These are phyloP conservation scores for Diaporthe amygdali DNA, from an alignment of 2,329 filamentous ascomycete genomes.

Conservation along the genomic window DNA sequence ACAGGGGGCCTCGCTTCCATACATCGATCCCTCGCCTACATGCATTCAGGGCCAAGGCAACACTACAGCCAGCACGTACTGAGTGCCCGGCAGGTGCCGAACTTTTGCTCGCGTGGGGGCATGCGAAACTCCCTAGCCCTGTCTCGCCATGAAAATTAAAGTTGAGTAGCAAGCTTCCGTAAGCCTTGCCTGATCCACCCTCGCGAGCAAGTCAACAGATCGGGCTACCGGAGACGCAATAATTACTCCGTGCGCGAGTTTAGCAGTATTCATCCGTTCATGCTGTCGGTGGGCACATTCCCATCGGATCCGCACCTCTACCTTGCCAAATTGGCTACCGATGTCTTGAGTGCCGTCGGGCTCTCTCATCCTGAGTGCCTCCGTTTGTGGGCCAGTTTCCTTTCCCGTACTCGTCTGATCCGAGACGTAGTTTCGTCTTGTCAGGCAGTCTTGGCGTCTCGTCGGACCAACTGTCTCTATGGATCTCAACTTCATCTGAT, in stretches of 20 bases:
- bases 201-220: neutral
- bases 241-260: neutral
- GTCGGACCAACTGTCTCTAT: neutral
- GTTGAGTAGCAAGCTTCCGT: neutral
- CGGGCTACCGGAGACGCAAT: neutral
- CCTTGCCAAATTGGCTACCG: neutral
- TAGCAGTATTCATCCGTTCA: constrained; percentile 1
- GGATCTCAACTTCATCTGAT: neutral
- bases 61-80: neutral
- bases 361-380: neutral
- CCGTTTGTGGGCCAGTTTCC: neutral
- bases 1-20: constrained; percentile 9
- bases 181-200: too few relatives aligned
- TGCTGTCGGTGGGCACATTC: neutral
- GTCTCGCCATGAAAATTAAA: neutral
- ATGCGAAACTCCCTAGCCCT: neutral
- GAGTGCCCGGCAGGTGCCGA: neutral
- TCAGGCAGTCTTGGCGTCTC: constrained; percentile 5
- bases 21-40: neutral
- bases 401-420: constrained; percentile 6
- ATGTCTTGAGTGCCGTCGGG: neutral
- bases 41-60: neutral
- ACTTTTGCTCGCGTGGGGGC: neutral
- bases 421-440: constrained; percentile 5
- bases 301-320: neutral